Evolutionary conservation across 2,329 filamentous ascomycete genomes (phyloP).

Genomic region (Rutstroemia sp.): DNA sequence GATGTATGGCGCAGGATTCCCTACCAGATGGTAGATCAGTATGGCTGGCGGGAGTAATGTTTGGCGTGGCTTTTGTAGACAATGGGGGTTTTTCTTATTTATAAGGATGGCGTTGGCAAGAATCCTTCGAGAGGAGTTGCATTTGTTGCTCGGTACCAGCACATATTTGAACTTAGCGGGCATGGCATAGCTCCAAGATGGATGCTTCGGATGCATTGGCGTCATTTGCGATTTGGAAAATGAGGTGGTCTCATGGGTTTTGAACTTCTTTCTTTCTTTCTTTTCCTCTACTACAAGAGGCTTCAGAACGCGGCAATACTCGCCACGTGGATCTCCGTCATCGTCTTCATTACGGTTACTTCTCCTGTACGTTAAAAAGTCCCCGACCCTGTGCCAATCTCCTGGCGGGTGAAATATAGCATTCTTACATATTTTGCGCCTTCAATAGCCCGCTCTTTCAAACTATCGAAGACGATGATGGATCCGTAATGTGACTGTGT

Average conservation of each 20-base stretch:
- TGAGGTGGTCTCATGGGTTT: conserved; percentile 24
- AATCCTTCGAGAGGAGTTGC: conserved; percentile 25
- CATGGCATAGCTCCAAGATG: conserved; percentile 37
- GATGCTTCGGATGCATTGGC: conserved; percentile 30
- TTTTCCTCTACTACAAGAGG: conserved; percentile 6
- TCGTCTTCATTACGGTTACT: conserved; percentile 53
- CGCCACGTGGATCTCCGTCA: conserved; percentile 53
- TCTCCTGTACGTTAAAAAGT: conserved; percentile 61
- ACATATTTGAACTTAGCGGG: conserved; percentile 39
- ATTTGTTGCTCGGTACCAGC: conserved; percentile 22
- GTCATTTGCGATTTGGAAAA: conserved; percentile 24
- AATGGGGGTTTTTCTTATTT: conserved; percentile 27
- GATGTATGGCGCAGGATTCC: conserved; percentile 57
- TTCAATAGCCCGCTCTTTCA: conserved; percentile 29
- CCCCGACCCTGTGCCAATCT: conserved; percentile 33
- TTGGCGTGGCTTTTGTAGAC: conserved; percentile 22
- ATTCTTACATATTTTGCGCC: conserved; percentile 36
- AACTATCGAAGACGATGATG: conserved; percentile 52
- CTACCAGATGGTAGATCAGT: conserved; percentile 57
- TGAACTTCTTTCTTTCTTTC: conserved; percentile 19
- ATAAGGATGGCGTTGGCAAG: conserved; percentile 25
- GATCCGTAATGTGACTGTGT: conserved; percentile 42
- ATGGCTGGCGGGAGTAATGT: conserved; percentile 20
- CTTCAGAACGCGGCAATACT: conserved; percentile 20
- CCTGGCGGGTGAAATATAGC: conserved; percentile 43